These are phyloP conservation scores for Tylopilus cervinicoccineus DNA, from an alignment of 768 basidiomycete genomes.

Conservation along the genomic window DNA sequence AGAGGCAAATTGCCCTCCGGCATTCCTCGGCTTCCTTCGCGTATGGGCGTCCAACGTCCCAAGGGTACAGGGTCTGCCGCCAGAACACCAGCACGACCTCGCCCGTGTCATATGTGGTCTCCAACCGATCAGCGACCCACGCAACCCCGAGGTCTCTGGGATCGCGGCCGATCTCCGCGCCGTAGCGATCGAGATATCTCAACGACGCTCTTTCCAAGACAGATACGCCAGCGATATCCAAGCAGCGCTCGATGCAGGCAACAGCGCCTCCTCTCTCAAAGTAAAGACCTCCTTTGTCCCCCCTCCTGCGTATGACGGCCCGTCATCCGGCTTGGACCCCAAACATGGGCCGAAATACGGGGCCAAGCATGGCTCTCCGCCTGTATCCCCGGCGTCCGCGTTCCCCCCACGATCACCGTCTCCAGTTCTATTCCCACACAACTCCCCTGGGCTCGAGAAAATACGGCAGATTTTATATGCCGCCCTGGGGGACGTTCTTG, in stretches of 20 bases:
- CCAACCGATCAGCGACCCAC: slow-evolving; percentile 36
- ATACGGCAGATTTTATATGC: slow-evolving; percentile 89
- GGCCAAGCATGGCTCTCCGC: slow-evolving; percentile 2
- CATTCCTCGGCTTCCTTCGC: slow-evolving; percentile 63
- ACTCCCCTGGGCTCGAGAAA: slow-evolving; percentile 57
- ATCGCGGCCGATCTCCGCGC: slow-evolving; percentile 81
- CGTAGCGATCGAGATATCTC: slow-evolving; percentile 84
- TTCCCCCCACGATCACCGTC: slow-evolving; percentile 40
- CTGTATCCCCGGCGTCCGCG: slow-evolving; percentile 25
- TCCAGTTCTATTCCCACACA: slow-evolving; percentile 41
- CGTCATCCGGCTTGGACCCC: slow-evolving; percentile 15
- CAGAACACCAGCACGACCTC: slow-evolving; percentile 75
- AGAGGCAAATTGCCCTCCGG: slow-evolving; percentile 60
- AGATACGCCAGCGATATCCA: slow-evolving; percentile 72
- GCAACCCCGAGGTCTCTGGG: slow-evolving; percentile 43
- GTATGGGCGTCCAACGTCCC: slow-evolving; percentile 72
- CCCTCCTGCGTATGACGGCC: slow-evolving; percentile 58
- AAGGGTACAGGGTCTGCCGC: slow-evolving; percentile 54
- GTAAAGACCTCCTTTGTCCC: slow-evolving; percentile 63
- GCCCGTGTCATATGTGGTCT: slow-evolving; percentile 76
- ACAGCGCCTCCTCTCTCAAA: slow-evolving; percentile 29
- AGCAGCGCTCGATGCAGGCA: slow-evolving; percentile 70
- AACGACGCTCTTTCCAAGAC: slow-evolving; percentile 79
- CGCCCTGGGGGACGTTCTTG: slow-evolving; percentile 66
- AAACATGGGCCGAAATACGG: slow-evolving; percentile 5